Base-by-base conservation (phyloP, 116 monocot species). In the Phalaenopsis hybrid region DNA sequence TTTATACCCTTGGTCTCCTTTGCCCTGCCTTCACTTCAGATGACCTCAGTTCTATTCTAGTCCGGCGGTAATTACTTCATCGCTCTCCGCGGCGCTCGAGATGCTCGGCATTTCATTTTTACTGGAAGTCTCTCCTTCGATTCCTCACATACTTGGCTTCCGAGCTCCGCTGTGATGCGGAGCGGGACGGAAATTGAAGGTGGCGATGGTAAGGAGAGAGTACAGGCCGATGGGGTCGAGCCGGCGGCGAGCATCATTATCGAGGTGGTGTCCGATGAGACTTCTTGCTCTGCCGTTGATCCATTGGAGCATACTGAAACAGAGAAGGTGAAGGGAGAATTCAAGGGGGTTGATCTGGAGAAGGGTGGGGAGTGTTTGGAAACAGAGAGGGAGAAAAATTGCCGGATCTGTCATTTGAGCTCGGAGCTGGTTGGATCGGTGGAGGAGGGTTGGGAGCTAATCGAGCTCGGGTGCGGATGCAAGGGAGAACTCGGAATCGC, bases 361-460 rank as follows among this genome's bases (percentile, higher is more conserved):
- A 51, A 5, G 10, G 77, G 77, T 6, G 51, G 49, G 4, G 12
- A 13, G 8, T 8, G 17, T 75, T 16, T 6, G 75, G 75, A 75
- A 20, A 44, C 18, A 31, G 82, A 81, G 34, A 57, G n/a, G 5
- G 79, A 80, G 23, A 82, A 67, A 52, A 46, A 76, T 10, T 88
- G 88, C 75, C 79, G 88, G 78, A 88, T 88, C 77, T 88, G 88
- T 72, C 85, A 88, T 21, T 33, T 88, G 80, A 80, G 80, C 49
- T 44, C 80, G 6, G 85, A 77, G 33, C 7, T 72, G 33, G 51
- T 46, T 28, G 79, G 74, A 55, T 50, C 77, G 48, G 57, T 28
- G 16, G 67, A 45, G 46, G 31, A 31, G 21, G 77, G 52, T 51
- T 77, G 77, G 77, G 78, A 81, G 67, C 57, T 83, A 73, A 81